phyloP scores from a whole-genome alignment of 108 stramenopile genomes.

The Fragilaria radians region DNA sequence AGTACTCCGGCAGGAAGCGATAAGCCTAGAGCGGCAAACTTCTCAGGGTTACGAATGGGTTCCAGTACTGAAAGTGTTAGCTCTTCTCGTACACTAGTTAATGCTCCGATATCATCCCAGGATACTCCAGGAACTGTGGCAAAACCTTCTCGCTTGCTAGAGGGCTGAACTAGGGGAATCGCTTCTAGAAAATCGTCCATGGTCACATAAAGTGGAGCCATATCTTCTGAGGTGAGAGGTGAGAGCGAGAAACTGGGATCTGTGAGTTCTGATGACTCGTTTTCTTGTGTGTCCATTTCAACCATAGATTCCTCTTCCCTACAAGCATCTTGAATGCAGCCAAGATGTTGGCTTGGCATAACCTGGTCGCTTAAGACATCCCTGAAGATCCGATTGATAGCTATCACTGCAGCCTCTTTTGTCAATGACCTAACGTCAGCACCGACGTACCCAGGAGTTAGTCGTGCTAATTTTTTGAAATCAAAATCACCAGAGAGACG shows the following conservation, averaged over 20 bases:
- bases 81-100: constrained; percentile 88
- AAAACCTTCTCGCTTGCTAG: constrained; percentile 98
- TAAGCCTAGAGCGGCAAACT: constrained; percentile 70
- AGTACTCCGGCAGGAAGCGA: constrained; percentile 91
- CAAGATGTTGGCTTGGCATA: constrained; percentile 5
- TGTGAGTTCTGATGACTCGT: constrained; percentile 3
- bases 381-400: constrained; percentile 93
- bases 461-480: constrained; percentile 72
- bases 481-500: constrained; percentile 78
- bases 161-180: constrained; percentile 93
- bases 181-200: constrained; percentile 94
- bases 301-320: constrained; percentile 3
- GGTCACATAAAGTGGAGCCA: constrained; percentile 77
- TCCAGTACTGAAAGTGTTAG: constrained; percentile 88
- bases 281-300: constrained; percentile 1
- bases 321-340: neutral
- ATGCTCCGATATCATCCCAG: constrained; percentile 95
- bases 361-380: constrained; percentile 28
- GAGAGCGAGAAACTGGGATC: constrained; percentile 17
- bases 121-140: constrained; percentile 96
- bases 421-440: constrained; percentile 94
- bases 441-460: constrained; percentile 97
- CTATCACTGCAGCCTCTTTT: constrained; percentile 94
- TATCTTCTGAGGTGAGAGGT: constrained; percentile 66
- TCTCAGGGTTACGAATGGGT: constrained; percentile 95